Base-by-base conservation (phyloP, 2,329 filamentous ascomycete genomes). In the Grosmannia clavigera region DNA sequence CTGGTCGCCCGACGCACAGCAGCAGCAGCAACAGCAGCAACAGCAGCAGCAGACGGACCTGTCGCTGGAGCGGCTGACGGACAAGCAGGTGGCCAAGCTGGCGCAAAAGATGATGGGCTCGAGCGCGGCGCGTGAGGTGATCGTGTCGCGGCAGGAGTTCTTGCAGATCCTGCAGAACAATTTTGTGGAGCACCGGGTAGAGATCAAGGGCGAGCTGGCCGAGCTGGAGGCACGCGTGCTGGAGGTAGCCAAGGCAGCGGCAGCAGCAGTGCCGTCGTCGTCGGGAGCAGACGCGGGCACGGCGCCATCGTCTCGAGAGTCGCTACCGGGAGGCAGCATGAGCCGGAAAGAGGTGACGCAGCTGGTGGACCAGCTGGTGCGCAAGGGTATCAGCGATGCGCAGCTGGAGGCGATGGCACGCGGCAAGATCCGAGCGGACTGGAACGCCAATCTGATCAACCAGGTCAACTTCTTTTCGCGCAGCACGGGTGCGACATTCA, bases 401-500 rank as follows among this genome's bases (percentile, higher is more conserved):
- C 76, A 77, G 59, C 71, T 83, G 2, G 73, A 77, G 56, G 75
- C 75, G 3, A 66, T 79, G 43, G 75, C 77, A 31, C 71, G 73
- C 33, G 75, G 75, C 59, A 72, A 75, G 58, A 79, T 82, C 58
- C 72, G 74, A 35, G 68, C 70, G 43, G 70, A 77, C 64, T 76
- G 74, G 68, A 72, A 75, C 52, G 66, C 68, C 1, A 69, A 76
- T 29, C 72, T 84, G 29, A 72, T 72, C 60, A 74, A 78, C 58
- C 79, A 81, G 60, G 75, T 91, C 71, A 96, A 96, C 74, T 91
- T 85, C 73, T 87, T 96, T 66, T 79, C 81, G 3, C 67, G 73
- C 1, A 82, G 83, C 5, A 73, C 84, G 22, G 90, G 89, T 5
- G 88, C 89, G 1, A 66, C 77, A 1, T 73, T 94, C 63, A 81